Evolutionary conservation across 73 alveolate genomes (phyloP).

Genomic region (Tetrahymena borealis): DNA sequence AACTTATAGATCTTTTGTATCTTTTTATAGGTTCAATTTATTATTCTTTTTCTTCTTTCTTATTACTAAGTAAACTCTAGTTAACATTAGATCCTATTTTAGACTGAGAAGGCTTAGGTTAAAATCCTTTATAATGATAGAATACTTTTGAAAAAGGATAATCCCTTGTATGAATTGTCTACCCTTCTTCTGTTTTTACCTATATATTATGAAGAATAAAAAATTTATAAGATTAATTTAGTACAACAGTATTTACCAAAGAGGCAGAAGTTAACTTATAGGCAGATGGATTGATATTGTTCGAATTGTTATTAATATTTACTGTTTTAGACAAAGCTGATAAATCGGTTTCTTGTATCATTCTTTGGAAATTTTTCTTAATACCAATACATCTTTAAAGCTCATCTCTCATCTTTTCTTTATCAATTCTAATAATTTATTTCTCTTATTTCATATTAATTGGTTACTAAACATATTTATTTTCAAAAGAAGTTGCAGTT

Average conservation of each 20-base stretch:
- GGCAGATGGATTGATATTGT: neutral
- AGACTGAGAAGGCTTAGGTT: neutral
- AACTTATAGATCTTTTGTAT: neutral
- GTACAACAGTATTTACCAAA: neutral
- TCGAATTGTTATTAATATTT: neutral
- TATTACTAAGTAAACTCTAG: neutral
- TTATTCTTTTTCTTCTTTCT: neutral
- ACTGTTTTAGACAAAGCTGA: neutral
- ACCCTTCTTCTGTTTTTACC: neutral
- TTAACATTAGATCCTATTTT: neutral
- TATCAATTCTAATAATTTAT: neutral
- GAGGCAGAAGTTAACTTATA: neutral
- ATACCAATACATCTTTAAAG: neutral
- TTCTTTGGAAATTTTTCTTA: neutral
- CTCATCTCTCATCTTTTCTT: neutral
- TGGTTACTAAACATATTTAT: neutral
- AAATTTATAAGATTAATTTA: neutral
- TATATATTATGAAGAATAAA: neutral
- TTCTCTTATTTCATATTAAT: neutral
- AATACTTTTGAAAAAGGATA: neutral
- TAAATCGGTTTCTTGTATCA: neutral
- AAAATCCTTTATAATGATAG: neutral
- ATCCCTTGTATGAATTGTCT: neutral
- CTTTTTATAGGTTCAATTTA: neutral
- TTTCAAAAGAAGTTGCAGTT: neutral